These are phyloP conservation scores for Blastocladiella emersonii DNA, from an alignment of 371 early-diverging fungal genomes.

Conservation along the genomic window DNA sequence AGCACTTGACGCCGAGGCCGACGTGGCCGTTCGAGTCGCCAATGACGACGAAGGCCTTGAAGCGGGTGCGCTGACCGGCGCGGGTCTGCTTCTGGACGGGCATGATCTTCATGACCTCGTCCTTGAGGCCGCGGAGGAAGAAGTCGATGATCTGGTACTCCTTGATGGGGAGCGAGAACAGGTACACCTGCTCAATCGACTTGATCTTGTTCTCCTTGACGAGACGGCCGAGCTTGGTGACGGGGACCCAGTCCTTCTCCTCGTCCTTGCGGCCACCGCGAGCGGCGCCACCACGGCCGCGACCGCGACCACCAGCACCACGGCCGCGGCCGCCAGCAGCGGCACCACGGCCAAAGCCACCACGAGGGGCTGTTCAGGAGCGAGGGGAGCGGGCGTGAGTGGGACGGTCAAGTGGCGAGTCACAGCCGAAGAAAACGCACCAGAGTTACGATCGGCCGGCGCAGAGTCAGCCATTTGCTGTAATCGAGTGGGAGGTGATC, in stretches of 20 bases:
- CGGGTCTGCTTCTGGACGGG: conserved; percentile 99
- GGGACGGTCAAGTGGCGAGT: no score
- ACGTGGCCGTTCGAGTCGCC: conserved; percentile 97
- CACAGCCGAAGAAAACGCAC: no score
- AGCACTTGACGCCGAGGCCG: conserved; percentile 98
- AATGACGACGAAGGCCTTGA: conserved; percentile 99
- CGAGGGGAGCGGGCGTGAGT: not conserved
- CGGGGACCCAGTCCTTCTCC: conserved; percentile 83
- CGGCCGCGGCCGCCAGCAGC: conserved; percentile 60
- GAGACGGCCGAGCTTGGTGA: conserved; percentile 95
- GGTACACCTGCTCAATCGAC: conserved; percentile 91
- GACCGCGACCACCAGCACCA: conserved; percentile 36
- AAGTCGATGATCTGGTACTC: conserved; percentile 98
- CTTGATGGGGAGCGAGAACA: conserved; percentile 97
- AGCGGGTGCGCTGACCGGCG: conserved; percentile 99
- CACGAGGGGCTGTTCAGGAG: conserved; percentile 31
- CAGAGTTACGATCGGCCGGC: conserved; percentile 50
- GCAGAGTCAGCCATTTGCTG: conserved; percentile 61
- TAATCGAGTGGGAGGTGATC: not conserved
- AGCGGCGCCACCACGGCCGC: conserved; percentile 43
- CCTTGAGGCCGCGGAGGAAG: conserved; percentile 94
- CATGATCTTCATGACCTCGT: conserved; percentile 99
- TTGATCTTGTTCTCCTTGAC: conserved; percentile 87
- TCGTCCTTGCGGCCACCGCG: conserved; percentile 71
- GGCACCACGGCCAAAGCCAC: conserved; percentile 73